Conservation (phyloP, 352 stramenopile species). For the Phytophthora cryptogea region DNA sequence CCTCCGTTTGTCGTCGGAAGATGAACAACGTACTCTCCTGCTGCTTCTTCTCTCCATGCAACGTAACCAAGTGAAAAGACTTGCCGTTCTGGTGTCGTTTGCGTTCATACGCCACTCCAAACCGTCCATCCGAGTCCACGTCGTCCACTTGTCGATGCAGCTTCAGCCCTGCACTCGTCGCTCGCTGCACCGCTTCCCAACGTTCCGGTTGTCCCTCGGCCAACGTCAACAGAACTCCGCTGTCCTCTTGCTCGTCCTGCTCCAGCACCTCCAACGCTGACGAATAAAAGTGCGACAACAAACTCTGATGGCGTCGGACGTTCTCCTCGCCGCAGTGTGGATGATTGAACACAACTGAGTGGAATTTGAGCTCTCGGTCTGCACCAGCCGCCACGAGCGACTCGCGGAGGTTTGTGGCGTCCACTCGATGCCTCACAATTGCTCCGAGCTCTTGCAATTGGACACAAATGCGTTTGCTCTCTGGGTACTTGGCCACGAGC, state of each 20-base stretch:
- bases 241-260: conserved; percentile 12
- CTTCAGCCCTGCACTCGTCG: conserved; percentile 39
- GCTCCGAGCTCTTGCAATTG: conserved; percentile 50
- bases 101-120: conserved; percentile 65
- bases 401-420: conserved; percentile 64
- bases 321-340: conserved; percentile 93
- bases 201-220: conserved; percentile 76
- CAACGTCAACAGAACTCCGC: conserved; percentile 66
- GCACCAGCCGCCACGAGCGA: conserved; percentile 33
- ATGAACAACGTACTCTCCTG: conserved; percentile 75
- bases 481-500: conserved; percentile 67
- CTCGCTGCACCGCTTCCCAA: conserved; percentile 72
- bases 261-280: conserved; percentile 57
- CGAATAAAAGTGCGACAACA: conserved; percentile 92
- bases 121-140: conserved; percentile 42
- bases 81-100: conserved; percentile 90
- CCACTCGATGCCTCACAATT: conserved; percentile 58
- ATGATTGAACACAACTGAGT: conserved; percentile 94
- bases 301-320: conserved; percentile 80
- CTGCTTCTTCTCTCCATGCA: conserved; percentile 70
- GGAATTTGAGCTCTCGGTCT: conserved; percentile 40
- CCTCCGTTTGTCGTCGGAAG: conserved; percentile 32
- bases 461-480: conserved; percentile 42
- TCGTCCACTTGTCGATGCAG: conserved; percentile 56
- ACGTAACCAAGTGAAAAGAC: conserved; percentile 80